Evolutionary conservation across 352 stramenopile species (phyloP).

Genomic region (Blastocystis sp.): DNA sequence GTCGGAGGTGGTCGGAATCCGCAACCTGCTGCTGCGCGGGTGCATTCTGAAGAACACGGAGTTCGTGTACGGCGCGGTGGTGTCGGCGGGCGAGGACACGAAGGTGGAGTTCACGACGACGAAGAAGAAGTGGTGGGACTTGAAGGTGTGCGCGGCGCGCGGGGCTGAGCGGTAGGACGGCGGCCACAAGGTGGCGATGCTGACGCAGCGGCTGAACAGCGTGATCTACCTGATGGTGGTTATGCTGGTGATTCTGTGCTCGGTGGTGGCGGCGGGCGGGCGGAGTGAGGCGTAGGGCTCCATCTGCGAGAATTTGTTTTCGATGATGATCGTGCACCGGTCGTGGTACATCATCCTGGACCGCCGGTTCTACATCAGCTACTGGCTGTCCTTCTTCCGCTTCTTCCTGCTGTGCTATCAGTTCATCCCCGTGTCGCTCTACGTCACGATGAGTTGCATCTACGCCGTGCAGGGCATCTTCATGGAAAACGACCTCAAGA

Average conservation of each 20-base stretch:
- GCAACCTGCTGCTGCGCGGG: slow-evolving; percentile 85
- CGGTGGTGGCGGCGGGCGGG: slow-evolving; percentile 65
- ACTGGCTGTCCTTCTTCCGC: slow-evolving; percentile 73
- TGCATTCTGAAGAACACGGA: slow-evolving; percentile 87
- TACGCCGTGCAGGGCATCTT: slow-evolving; percentile 90
- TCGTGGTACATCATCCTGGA: slow-evolving; percentile 76
- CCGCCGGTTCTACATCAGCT: neutral
- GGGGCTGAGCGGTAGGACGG: neutral
- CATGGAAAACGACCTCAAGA: slow-evolving; percentile 88
- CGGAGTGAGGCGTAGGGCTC: slow-evolving; percentile 76
- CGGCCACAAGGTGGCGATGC: slow-evolving; percentile 73
- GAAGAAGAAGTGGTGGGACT: neutral
- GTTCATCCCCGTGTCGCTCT: slow-evolving; percentile 94
- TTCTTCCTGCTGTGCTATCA: slow-evolving; percentile 92
- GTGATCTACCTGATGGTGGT: slow-evolving; percentile 73
- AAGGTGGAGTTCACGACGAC: slow-evolving; percentile 83
- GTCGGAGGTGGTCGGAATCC: slow-evolving; percentile 76
- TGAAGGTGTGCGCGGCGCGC: neutral
- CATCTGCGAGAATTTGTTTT: slow-evolving; percentile 76
- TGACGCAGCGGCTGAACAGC: slow-evolving; percentile 79
- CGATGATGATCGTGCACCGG: slow-evolving; percentile 73
- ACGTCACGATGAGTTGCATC: slow-evolving; percentile 91
- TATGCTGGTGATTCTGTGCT: slow-evolving; percentile 75
- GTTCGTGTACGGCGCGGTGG: slow-evolving; percentile 83
- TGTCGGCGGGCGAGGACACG: slow-evolving; percentile 88